These are phyloP conservation scores for Aspergillus fijiensis DNA, from an alignment of 2,329 filamentous ascomycete species.

Conservation along the genomic window DNA sequence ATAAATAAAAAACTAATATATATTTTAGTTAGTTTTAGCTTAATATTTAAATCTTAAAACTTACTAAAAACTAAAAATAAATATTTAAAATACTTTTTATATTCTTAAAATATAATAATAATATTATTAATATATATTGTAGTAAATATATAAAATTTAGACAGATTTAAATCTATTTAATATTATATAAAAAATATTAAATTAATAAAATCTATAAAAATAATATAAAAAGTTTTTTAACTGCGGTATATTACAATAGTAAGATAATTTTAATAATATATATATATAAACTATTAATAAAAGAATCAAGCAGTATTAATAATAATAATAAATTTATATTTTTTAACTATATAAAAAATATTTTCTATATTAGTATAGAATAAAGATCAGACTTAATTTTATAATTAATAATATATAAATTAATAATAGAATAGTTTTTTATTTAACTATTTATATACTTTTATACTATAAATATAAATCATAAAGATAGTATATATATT, in stretches of 20 bases:
- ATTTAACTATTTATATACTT: neutral
- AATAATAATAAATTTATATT: neutral
- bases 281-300: too few relatives aligned
- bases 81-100: too few relatives aligned
- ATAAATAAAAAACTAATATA: too few relatives aligned
- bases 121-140: too few relatives aligned
- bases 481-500: neutral
- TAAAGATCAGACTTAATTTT: neutral
- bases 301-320: too few relatives aligned
- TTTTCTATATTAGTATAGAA: neutral
- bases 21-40: too few relatives aligned
- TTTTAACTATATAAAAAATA: neutral
- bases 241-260: neutral
- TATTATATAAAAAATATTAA: neutral
- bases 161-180: too few relatives aligned
- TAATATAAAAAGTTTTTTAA: neutral
- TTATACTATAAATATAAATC: neutral
- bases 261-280: neutral
- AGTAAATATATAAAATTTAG: too few relatives aligned
- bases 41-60: too few relatives aligned
- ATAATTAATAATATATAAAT: too few relatives aligned
- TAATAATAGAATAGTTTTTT: neutral
- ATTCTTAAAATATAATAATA: too few relatives aligned
- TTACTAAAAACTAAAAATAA: too few relatives aligned
- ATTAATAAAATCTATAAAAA: neutral